Evolutionary conservation across 371 early-diverging fungal genomes (phyloP).

Genomic region (Polyrhizophydium stewartii): DNA sequence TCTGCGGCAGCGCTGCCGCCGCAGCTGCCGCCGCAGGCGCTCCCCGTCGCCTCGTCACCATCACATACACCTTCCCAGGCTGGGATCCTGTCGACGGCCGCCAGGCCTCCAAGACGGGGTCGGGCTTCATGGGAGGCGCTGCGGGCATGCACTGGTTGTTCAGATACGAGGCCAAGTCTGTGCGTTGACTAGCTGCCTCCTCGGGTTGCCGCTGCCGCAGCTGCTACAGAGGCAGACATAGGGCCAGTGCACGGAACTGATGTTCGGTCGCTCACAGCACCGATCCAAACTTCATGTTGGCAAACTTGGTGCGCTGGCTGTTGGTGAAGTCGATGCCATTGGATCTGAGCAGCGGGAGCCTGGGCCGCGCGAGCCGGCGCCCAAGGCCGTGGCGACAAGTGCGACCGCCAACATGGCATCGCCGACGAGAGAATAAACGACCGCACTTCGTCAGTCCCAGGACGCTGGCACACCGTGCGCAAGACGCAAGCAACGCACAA

Average conservation of each 20-base stretch:
- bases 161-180: neutral
- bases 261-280: conserved; percentile 11
- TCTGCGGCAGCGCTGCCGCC: neutral
- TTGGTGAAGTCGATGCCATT: conserved; percentile 13
- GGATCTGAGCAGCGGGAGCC: conserved; percentile 4
- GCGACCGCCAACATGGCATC: neutral
- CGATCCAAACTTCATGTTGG: conserved; percentile 15
- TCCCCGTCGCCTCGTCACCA: conserved; percentile 21
- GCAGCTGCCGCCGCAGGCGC: neutral
- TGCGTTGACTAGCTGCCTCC: no score
- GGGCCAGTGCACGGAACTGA: no score
- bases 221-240: no score
- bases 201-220: no score
- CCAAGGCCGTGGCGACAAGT: neutral
- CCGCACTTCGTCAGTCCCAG: neutral
- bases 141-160: neutral
- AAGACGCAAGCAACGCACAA: no score
- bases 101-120: neutral
- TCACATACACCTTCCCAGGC: conserved; percentile 23
- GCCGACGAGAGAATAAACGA: neutral
- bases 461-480: neutral
- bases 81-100: conserved; percentile 11
- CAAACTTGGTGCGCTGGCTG: conserved; percentile 18
- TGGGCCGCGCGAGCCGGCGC: neutral
- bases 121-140: neutral